phyloP scores from a whole-genome alignment of 768 basidiomycete species.

The Mycena chlorophos region DNA sequence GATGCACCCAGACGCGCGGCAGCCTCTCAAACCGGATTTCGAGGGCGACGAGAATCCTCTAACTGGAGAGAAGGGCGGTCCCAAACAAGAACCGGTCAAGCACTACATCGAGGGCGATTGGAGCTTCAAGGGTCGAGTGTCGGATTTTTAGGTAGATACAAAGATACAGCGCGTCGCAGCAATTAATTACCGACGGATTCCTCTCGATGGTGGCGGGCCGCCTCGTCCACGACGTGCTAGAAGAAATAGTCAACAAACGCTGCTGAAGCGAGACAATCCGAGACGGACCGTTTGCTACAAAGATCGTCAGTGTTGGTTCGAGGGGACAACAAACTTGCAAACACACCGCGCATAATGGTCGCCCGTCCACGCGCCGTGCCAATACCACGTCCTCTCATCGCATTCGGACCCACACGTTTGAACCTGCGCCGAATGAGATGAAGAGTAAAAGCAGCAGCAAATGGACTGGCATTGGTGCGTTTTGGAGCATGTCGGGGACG shows the following conservation, averaged over 20 bases:
- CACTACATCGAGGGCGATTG: constrained; percentile 71
- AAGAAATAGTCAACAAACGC: constrained; percentile 18
- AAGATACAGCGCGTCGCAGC: constrained; percentile 1
- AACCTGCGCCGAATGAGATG: constrained; percentile 63
- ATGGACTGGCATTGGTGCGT: constrained; percentile 89
- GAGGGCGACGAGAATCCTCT: constrained; percentile 77
- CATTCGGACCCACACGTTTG: constrained; percentile 96
- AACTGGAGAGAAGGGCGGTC: constrained; percentile 86
- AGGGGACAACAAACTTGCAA: constrained; percentile 5
- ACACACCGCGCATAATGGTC: constrained; percentile 94
- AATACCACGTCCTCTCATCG: constrained; percentile 98
- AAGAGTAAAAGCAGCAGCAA: constrained; percentile 8
- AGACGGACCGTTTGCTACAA: constrained; percentile 71
- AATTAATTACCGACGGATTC: constrained; percentile 71
- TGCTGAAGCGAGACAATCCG: not conserved
- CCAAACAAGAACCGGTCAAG: constrained; percentile 79
- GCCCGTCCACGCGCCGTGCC: constrained; percentile 98
- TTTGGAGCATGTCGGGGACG: constrained; percentile 98
- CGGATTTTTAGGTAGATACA: constrained; percentile 63
- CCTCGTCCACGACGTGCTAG: constrained; percentile 87
- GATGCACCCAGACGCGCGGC: constrained; percentile 70
- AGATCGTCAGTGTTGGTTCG: constrained; percentile 19
- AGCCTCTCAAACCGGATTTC: constrained; percentile 63
- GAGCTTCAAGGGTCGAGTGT: constrained; percentile 88
- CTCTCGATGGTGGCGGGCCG: constrained; percentile 60